Conservation (phyloP, 306 rosid species). For the Quillaja saponaria region DNA sequence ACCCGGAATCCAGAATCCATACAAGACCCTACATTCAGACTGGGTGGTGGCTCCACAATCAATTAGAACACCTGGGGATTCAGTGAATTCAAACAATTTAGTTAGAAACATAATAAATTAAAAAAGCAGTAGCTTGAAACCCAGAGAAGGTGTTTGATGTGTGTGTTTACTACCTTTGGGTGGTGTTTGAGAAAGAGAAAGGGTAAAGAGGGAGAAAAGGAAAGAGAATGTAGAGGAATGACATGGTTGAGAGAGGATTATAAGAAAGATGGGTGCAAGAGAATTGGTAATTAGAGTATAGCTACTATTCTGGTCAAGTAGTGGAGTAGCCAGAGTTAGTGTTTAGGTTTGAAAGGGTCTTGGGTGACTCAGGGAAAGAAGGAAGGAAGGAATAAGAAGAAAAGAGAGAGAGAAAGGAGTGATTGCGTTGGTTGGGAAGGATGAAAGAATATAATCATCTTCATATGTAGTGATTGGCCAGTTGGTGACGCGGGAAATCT, state of each 20-base stretch:
- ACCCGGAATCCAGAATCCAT: constrained; percentile 61
- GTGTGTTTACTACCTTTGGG: constrained; percentile 48
- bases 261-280: not conserved
- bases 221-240: constrained; percentile 36
- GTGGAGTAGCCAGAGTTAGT: not conserved
- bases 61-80: constrained; percentile 41
- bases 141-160: not conserved
- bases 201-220: constrained; percentile 32
- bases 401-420: constrained; percentile 7
- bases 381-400: constrained; percentile 45
- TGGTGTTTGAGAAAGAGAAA: constrained; percentile 34
- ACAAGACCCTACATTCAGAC: constrained; percentile 37
- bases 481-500: constrained; percentile 62
- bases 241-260: constrained; percentile 34
- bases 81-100: not conserved
- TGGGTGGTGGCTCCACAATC: constrained; percentile 54
- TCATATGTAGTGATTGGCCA: too few relatives aligned
- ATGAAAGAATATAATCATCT: constrained; percentile 45
- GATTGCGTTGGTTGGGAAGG: constrained; percentile 44
- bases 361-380: constrained; percentile 36
- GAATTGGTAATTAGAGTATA: not conserved
- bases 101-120: not conserved
- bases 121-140: not conserved
- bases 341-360: constrained; percentile 44
- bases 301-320: not conserved